Evolutionary conservation across 768 basidiomycete species (phyloP).

Genomic region (Trametes punicea): DNA sequence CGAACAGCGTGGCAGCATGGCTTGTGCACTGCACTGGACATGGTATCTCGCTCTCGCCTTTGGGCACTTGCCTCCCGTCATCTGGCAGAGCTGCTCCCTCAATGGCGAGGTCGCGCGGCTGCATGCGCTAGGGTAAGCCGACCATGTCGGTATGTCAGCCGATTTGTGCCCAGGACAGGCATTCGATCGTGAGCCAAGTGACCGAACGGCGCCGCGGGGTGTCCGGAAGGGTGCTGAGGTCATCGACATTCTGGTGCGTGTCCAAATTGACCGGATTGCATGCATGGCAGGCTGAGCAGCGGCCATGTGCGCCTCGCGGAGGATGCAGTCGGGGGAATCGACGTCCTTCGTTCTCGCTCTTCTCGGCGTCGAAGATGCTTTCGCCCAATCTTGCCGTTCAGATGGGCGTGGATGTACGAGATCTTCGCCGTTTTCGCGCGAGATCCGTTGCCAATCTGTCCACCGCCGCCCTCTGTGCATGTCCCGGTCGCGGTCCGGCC

Average conservation of each 20-base stretch:
- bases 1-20: background rate
- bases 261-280: background rate
- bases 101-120: background rate
- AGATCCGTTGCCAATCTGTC: conserved; percentile 14
- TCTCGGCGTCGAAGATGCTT: background rate
- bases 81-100: no score
- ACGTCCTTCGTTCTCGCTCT: background rate
- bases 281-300: background rate
- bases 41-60: no score
- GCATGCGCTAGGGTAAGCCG: background rate
- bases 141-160: conserved; percentile 6
- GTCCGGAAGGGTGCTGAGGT: background rate
- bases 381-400: conserved; percentile 1
- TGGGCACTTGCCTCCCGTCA: no score
- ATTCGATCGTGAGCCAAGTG: background rate
- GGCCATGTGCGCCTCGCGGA: background rate
- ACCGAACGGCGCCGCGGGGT: background rate
- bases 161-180: conserved; percentile 3
- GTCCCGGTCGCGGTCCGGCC: background rate
- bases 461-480: background rate
- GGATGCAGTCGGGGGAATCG: background rate
- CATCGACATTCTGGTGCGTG: background rate
- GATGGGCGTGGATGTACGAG: conserved; percentile 2
- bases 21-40: no score
- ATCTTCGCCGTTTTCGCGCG: conserved; percentile 6